These are phyloP conservation scores for Shiraia sp. DNA, from an alignment of 2,329 filamentous ascomycete genomes.

Conservation along the genomic window DNA sequence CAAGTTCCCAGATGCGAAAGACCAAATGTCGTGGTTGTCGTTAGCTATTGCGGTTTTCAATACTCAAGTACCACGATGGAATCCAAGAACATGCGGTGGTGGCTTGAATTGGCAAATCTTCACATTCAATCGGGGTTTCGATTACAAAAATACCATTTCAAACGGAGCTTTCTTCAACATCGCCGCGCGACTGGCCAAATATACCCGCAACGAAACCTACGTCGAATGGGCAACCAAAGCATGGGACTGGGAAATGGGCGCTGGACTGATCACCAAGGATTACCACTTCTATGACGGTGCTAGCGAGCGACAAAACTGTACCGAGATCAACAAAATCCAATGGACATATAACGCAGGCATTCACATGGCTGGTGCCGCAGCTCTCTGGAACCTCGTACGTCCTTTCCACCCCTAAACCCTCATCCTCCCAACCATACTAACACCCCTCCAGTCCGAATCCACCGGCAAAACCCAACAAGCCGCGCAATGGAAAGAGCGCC, in stretches of 20 bases:
- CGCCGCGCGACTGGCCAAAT: constrained; percentile 72
- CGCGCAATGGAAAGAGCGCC: constrained; percentile 35
- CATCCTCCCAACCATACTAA: neutral
- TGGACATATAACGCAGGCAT: constrained; percentile 55
- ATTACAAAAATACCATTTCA: constrained; percentile 81
- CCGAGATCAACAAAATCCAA: constrained; percentile 48
- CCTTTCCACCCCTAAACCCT: neutral
- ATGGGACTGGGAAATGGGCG: constrained; percentile 59
- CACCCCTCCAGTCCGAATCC: constrained; percentile 21
- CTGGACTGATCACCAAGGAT: constrained; percentile 55
- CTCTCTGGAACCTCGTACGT: constrained; percentile 54
- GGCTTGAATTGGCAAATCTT: constrained; percentile 85
- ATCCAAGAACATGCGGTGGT: constrained; percentile 67
- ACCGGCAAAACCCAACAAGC: constrained; percentile 18
- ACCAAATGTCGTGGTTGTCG: constrained; percentile 67
- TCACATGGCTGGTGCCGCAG: constrained; percentile 51
- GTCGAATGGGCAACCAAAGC: constrained; percentile 66
- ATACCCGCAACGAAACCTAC: constrained; percentile 62
- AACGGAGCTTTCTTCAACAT: constrained; percentile 85
- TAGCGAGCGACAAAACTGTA: constrained; percentile 50
- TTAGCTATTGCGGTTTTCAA: constrained; percentile 76
- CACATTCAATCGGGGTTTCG: constrained; percentile 72
- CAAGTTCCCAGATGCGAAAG: constrained; percentile 49
- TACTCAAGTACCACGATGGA: constrained; percentile 70
- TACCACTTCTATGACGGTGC: constrained; percentile 53